Evolutionary conservation across 176 grass and related monocot species (phyloP).

Genomic region (Oryza nivara): DNA sequence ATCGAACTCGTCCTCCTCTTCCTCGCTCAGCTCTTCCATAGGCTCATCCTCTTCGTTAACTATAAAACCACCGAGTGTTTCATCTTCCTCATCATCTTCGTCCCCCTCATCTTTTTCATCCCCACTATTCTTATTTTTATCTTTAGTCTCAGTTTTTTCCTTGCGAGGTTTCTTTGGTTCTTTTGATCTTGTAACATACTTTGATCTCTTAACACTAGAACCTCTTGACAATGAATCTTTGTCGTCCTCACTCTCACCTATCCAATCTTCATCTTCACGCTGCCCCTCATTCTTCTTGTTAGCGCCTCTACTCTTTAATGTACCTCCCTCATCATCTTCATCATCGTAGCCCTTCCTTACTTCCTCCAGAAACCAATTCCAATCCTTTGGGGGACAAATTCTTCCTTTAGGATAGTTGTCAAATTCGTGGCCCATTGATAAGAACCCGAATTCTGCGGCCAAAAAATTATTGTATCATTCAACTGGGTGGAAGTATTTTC

Average conservation of each 20-base stretch:
- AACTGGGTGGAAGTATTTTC: background rate
- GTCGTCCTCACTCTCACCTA: constrained; percentile 52
- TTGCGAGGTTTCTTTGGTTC: constrained; percentile 41
- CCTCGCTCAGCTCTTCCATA: constrained; percentile 46
- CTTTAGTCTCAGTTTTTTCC: constrained; percentile 16
- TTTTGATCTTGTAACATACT: constrained; percentile 68
- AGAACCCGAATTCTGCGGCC: constrained; percentile 79
- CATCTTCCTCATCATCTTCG: constrained; percentile 56
- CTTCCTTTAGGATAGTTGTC: constrained; percentile 63
- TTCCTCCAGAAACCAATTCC: constrained; percentile 83
- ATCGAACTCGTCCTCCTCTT: constrained; percentile 70
- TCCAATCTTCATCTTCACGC: constrained; percentile 70
- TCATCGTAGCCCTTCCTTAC: constrained; percentile 32
- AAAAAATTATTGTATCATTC: constrained; percentile 22
- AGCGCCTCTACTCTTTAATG: constrained; percentile 20
- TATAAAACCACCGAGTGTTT: constrained; percentile 88
- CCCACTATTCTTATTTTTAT: background rate
- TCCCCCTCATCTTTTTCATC: constrained; percentile 45
- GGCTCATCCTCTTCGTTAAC: constrained; percentile 50
- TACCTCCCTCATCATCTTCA: constrained; percentile 43
- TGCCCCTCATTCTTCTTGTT: constrained; percentile 39
- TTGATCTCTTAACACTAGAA: constrained; percentile 48
- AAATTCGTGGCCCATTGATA: constrained; percentile 75
- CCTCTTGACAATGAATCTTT: constrained; percentile 42
- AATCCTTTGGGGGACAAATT: constrained; percentile 60